Conservation (phyloP, 352 stramenopile species). For the Phytophthora pseudosyringae region DNA sequence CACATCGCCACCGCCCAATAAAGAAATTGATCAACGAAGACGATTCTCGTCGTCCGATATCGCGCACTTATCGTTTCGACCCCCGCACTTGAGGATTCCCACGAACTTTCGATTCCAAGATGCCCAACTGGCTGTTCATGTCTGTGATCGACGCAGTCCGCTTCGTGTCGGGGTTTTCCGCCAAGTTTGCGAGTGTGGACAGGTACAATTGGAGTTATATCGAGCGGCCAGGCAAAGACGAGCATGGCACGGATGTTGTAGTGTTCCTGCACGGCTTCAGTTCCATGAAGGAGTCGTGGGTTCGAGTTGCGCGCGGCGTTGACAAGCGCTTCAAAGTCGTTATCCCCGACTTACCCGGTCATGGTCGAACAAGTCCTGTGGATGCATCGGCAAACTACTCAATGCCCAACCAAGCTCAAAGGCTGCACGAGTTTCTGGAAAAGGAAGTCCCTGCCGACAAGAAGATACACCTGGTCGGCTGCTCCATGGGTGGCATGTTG, state of each 20-base stretch:
- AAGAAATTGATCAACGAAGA: neutral
- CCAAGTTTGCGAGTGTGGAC: constrained; percentile 49
- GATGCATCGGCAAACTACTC: constrained; percentile 54
- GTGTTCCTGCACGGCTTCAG: constrained; percentile 79
- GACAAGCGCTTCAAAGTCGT: constrained; percentile 60
- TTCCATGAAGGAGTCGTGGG: constrained; percentile 70
- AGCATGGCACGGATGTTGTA: constrained; percentile 47
- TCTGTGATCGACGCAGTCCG: constrained; percentile 51
- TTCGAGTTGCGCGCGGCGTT: constrained; percentile 51
- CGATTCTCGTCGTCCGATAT: neutral
- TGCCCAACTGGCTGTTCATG: constrained; percentile 39
- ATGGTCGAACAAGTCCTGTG: constrained; percentile 60
- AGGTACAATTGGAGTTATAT: constrained; percentile 80
- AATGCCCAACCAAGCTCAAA: constrained; percentile 50
- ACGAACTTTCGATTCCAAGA: neutral
- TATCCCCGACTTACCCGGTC: constrained; percentile 69
- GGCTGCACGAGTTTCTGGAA: constrained; percentile 65
- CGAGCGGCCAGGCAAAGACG: constrained; percentile 48
- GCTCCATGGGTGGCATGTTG: constrained; percentile 80
- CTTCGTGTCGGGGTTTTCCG: constrained; percentile 57
- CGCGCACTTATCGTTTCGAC: neutral
- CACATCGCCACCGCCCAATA: too few species aligned
- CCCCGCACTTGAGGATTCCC: neutral
- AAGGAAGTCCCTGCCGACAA: constrained; percentile 45
- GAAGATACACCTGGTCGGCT: constrained; percentile 74